Percentiles rank a stretch among this genome's conserved stretches.
Conservation (phyloP, 345 rosid genomes). For the Clausena lansium region DNA sequence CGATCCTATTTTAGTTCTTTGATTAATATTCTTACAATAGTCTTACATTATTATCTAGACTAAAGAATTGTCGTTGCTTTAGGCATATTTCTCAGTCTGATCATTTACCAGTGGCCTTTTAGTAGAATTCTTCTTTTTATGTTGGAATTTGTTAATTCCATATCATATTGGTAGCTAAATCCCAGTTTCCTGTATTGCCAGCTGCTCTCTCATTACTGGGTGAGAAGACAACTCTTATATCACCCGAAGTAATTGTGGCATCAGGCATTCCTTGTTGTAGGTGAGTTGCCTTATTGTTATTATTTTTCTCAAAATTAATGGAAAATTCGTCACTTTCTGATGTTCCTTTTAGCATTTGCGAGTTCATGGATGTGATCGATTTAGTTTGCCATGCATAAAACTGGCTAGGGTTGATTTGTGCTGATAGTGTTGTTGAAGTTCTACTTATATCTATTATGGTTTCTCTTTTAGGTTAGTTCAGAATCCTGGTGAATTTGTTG, state of each 20-base stretch:
- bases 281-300: slow-evolving; percentile 38
- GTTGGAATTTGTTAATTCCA: neutral
- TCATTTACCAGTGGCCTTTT: neutral
- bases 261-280: slow-evolving; percentile 97
- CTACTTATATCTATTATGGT: slow-evolving; percentile 25
- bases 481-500: slow-evolving; percentile 98
- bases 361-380: neutral
- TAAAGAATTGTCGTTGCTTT: neutral
- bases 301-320: neutral
- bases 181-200: slow-evolving; percentile 37
- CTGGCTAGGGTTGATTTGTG: neutral
- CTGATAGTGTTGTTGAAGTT: slow-evolving; percentile 21
- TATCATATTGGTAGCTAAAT: slow-evolving; percentile 14
- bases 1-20: neutral
- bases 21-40: neutral
- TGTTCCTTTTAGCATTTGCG: neutral
- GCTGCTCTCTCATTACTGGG: slow-evolving; percentile 88
- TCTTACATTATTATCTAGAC: neutral
- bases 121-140: slow-evolving; percentile 1
- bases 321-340: neutral
- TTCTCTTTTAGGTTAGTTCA: slow-evolving; percentile 75
- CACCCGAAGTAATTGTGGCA: slow-evolving; percentile 78
- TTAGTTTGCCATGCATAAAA: slow-evolving; percentile 11
- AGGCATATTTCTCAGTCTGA: neutral
- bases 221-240: slow-evolving; percentile 96